Conservation (phyloP, 2,329 filamentous ascomycete genomes). For the Diaporthe batatas region DNA sequence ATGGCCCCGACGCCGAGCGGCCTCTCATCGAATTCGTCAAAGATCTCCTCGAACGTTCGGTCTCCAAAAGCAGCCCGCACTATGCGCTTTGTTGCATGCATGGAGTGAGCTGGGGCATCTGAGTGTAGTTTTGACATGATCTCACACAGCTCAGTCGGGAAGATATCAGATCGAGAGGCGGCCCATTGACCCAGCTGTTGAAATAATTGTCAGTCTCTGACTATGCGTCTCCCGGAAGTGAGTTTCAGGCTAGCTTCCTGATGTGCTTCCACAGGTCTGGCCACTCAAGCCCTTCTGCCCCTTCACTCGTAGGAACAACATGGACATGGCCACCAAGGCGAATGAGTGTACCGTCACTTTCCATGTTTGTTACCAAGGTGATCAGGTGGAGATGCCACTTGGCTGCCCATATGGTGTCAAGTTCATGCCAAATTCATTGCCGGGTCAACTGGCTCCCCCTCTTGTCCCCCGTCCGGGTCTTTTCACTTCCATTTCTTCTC, state of each 20-base stretch:
- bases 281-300: neutral
- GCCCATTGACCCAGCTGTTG: conserved; percentile 94
- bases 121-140: conserved; percentile 97
- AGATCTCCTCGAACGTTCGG: conserved; percentile 87
- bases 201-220: conserved; percentile 4
- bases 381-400: neutral
- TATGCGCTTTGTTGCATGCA: conserved; percentile 82
- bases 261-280: neutral
- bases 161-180: conserved; percentile 95
- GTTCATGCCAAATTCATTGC: neutral
- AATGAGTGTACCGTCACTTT: neutral
- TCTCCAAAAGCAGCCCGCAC: conserved; percentile 87
- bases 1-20: conserved; percentile 96
- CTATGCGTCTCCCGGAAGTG: neutral
- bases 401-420: neutral
- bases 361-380: neutral
- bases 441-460: neutral
- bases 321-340: neutral
- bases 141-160: conserved; percentile 90
- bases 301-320: neutral
- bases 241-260: neutral
- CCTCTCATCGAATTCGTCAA: conserved; percentile 92
- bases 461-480: too few relatives aligned
- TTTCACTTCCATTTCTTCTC: neutral
- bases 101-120: conserved; percentile 90